phyloP scores from a whole-genome alignment of 2,329 filamentous ascomycete species.

The Chaetomium sp. region DNA sequence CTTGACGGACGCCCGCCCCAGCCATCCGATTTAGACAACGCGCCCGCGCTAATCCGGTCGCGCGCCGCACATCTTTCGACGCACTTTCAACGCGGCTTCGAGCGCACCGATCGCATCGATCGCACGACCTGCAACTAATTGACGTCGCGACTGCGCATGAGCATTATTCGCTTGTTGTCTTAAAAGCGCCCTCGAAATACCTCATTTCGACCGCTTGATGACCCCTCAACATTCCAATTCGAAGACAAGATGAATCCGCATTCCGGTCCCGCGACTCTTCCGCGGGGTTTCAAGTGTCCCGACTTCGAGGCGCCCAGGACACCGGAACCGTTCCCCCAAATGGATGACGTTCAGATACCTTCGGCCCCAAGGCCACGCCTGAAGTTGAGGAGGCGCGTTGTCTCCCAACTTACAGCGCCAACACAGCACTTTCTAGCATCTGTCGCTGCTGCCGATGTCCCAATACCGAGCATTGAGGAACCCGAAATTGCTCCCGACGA shows the following conservation, averaged over 20 bases:
- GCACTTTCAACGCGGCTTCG: not conserved
- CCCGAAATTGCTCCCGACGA: slow-evolving; percentile 47
- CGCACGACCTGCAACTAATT: not conserved
- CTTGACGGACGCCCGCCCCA: slow-evolving; percentile 24
- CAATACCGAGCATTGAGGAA: slow-evolving; percentile 66
- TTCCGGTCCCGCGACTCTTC: slow-evolving; percentile 48
- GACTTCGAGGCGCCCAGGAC: slow-evolving; percentile 50
- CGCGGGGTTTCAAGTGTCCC: slow-evolving; percentile 47
- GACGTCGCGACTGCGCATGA: slow-evolving; percentile 5
- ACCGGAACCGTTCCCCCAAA: slow-evolving; percentile 52
- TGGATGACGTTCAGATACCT: slow-evolving; percentile 46
- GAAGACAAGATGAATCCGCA: slow-evolving; percentile 51
- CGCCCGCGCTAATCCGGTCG: slow-evolving; percentile 7
- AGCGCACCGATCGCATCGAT: not conserved
- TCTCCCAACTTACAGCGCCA: slow-evolving; percentile 56
- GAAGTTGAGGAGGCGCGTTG: slow-evolving; percentile 57
- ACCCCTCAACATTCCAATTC: slow-evolving; percentile 31
- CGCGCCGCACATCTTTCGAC: slow-evolving; percentile 12
- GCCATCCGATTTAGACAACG: slow-evolving; percentile 30
- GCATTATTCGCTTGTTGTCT: slow-evolving; percentile 7
- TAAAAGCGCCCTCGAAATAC: slow-evolving; percentile 1
- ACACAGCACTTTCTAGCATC: slow-evolving; percentile 69
- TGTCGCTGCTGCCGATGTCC: slow-evolving; percentile 65
- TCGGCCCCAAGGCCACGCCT: slow-evolving; percentile 57
- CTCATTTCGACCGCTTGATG: slow-evolving; percentile 28